Base-by-base conservation (phyloP, 1,284 basidiomycete genomes). In the Kalmanozyma brasiliensis region DNA sequence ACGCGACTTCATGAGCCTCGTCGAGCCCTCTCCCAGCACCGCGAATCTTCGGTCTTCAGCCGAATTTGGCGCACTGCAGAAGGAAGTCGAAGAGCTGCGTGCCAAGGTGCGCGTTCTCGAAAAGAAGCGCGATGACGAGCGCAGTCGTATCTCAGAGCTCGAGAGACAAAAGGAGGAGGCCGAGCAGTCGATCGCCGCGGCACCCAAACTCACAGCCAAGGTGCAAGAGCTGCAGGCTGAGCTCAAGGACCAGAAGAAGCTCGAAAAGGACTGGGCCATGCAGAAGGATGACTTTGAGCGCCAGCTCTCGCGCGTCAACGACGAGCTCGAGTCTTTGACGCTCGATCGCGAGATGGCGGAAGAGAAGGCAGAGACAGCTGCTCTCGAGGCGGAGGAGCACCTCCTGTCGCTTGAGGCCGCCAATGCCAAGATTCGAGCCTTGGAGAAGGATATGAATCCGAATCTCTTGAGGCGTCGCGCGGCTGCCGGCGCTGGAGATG, bases 271-370 rank as follows among this genome's bases (percentile, higher is more conserved):
- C 29, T 77, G 75, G 73, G 55, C 49, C 4, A 52, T 59, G 37
- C 57, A 75, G 41, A 63, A 51, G 33, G 70, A 77, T 40, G 60
- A 70, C 40, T 72, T 67, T 46, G 63, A 64, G 30, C 58, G 82
- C 16, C 85, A 88, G 35, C 85, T 89, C 2, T 80, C 87, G 7
- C 93, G 95, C 75, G 82, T 89, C 2, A 88, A 90, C 52, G 94
- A 97, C 72, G 91, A 94, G 81, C 84, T 98, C 33, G 96, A 99
- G 84, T 93, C 98, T 89, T 87, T 89, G 3, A 92, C 93, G 85
- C 84, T 99, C 67, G 96, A 99, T 82, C 93, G 94, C 82, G 96
- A 99, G 82, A 90, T 98, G 49, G 95, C 95, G 0, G 96, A 98
- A 82, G 95, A 98, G 82, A 89, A 89, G 70, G 89, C 91, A 0